These are phyloP conservation scores for Amphicarpaea edgeworthii DNA, from an alignment of 306 rosid genomes.

Conservation along the genomic window DNA sequence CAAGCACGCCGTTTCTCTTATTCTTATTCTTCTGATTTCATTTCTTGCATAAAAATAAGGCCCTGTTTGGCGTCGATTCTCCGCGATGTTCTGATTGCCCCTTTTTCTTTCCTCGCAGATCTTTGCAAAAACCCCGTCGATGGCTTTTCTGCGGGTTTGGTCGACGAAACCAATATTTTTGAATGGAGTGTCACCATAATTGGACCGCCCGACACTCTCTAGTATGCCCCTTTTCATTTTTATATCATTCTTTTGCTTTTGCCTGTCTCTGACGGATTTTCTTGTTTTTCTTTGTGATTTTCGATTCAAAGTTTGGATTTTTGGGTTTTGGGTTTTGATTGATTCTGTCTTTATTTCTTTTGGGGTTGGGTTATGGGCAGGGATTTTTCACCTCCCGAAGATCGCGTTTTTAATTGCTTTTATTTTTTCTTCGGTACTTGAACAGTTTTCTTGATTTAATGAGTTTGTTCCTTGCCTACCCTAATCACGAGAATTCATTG, in stretches of 20 bases:
- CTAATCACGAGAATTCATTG: constrained; percentile 5
- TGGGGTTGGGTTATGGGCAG: constrained; percentile 10
- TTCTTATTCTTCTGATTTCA: neutral
- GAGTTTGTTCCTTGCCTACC: constrained; percentile 9
- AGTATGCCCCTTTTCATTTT: constrained; percentile 55
- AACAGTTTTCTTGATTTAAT: constrained; percentile 1
- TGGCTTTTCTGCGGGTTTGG: constrained; percentile 97
- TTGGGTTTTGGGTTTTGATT: constrained; percentile 28
- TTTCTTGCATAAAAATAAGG: neutral
- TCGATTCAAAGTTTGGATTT: constrained; percentile 27
- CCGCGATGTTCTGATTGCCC: constrained; percentile 33
- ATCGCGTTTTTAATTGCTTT: constrained; percentile 11
- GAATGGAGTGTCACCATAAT: constrained; percentile 99
- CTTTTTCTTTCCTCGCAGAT: constrained; percentile 69
- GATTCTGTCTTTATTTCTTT: constrained; percentile 7
- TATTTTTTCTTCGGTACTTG: neutral
- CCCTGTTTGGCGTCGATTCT: constrained; percentile 42
- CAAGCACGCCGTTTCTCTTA: neutral
- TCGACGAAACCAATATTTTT: constrained; percentile 86
- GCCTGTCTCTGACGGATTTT: neutral
- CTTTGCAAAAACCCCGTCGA: constrained; percentile 96
- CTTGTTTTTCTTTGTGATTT: constrained; percentile 17
- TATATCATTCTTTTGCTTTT: neutral
- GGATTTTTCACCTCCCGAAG: constrained; percentile 25
- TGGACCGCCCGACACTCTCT: constrained; percentile 99